A percentile compares a stretch with the other conserved stretches of the same genome.
Conservation (phyloP, 108 stramenopile genomes). For the Seminavis robusta region DNA sequence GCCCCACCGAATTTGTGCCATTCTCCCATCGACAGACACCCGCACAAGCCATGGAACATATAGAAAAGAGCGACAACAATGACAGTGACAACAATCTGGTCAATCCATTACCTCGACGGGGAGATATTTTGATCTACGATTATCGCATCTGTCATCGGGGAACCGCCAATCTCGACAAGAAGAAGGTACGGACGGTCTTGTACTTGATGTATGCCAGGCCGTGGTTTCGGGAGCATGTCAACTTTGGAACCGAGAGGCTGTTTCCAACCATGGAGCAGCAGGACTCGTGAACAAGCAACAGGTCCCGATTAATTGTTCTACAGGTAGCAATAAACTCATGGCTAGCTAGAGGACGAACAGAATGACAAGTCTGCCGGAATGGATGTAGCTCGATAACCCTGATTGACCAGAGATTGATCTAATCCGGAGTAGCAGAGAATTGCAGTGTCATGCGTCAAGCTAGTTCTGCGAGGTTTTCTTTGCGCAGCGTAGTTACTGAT, state of each 20-base stretch:
- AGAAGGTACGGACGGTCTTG: slow-evolving; percentile 17
- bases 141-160: slow-evolving; percentile 60
- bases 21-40: slow-evolving; percentile 19
- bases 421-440: too few relatives aligned
- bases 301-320: too few relatives aligned
- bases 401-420: too few relatives aligned
- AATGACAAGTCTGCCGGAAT: too few relatives aligned
- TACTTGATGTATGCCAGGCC: slow-evolving; percentile 57
- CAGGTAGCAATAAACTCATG: too few relatives aligned
- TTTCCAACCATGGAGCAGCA: too few relatives aligned
- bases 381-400: too few relatives aligned
- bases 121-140: slow-evolving; percentile 54
- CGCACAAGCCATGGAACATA: neutral
- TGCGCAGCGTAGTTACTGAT: too few relatives aligned
- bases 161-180: slow-evolving; percentile 22
- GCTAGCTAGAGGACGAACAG: too few relatives aligned
- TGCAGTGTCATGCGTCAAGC: too few relatives aligned
- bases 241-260: slow-evolving; percentile 36
- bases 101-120: slow-evolving; percentile 24
- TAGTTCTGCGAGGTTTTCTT: too few relatives aligned
- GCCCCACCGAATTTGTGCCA: slow-evolving; percentile 49
- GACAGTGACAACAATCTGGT: slow-evolving; percentile 13
- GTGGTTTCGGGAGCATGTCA: slow-evolving; percentile 54
- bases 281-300: too few relatives aligned
- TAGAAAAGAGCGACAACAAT: slow-evolving; percentile 1